Conservation (phyloP, 208 protist species). For the Leishmania turanica region DNA sequence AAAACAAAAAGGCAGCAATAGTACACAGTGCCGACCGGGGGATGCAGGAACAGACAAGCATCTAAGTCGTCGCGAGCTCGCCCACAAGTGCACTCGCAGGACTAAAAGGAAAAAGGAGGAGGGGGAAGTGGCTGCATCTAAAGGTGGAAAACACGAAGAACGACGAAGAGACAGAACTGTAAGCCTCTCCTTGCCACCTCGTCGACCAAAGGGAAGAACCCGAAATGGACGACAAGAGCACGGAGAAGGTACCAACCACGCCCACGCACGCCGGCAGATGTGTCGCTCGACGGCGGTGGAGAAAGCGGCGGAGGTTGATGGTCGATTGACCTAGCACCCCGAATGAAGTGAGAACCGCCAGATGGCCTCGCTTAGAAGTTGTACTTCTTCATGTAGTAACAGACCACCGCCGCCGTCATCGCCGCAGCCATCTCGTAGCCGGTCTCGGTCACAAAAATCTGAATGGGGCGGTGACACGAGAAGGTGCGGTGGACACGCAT, state of each 20-base stretch:
- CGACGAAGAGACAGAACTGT: neutral
- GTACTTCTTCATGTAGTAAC: conserved; percentile 69
- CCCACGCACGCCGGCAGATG: neutral
- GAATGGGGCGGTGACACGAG: conserved; percentile 76
- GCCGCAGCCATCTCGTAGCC: conserved; percentile 72
- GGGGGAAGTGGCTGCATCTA: conserved; percentile 1
- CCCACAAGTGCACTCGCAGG: neutral
- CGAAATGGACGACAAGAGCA: neutral
- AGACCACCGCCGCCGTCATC: conserved; percentile 59
- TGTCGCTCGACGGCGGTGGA: neutral
- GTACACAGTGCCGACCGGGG: neutral
- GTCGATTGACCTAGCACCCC: neutral
- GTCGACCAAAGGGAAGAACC: conserved; percentile 13
- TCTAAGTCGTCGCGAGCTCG: neutral
- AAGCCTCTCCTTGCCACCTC: conserved; percentile 1
- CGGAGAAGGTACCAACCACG: neutral
- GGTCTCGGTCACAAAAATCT: conserved; percentile 70
- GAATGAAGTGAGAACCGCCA: neutral
- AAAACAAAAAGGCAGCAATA: conserved; percentile 4
- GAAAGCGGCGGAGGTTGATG: too few relatives aligned
- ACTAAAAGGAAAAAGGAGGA: conserved; percentile 6
- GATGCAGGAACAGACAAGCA: neutral
- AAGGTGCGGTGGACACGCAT: conserved; percentile 69
- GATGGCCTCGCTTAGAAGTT: conserved; percentile 29
- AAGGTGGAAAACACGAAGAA: neutral